Evolutionary conservation across 306 rosid genomes (phyloP), one percentile per base, ranked within the genome.

Genomic region (Amphicarpaea edgeworthii): DNA sequence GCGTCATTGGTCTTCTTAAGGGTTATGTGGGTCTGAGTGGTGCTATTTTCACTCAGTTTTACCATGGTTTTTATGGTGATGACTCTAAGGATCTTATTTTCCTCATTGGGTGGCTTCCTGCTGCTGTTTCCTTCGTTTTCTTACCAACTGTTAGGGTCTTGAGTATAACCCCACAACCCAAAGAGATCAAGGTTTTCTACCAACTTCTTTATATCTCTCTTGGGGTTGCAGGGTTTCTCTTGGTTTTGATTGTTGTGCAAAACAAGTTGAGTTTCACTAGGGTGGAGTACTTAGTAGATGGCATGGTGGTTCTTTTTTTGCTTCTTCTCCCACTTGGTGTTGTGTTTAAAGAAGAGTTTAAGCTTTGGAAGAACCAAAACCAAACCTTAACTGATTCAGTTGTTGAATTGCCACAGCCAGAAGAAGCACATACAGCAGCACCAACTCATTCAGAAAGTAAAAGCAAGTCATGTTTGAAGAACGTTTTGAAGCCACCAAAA

Each of bases 21-120:
- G 96, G 96, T 20, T 89, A 86, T 37, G 89, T 89, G 37, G 97
- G 97, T 2, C 76, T 91, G 2, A 91, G 96, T 57, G 96, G 93
- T 2, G 96, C 96, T 4, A 82, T 91, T 15, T 78, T 88, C 41
- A 85, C 89, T 1, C 93, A 90, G 59, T 61, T 90, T 3, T 87
- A 82, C 83, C 82, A 64, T 43, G 91, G 90, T 12, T 80, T 88
- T 38, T 90, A 88, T 63, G 90, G 93, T 14, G 73, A 67, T 12
- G 5, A 90, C 14, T 21, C 86, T 0, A 71, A 82, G 40, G 30
- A 86, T 76, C 85, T 90, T 11, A 87, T 87, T 23, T 49, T 90
- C 21, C 78, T 90, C 7, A 82, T 90, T 53, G 96, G 79, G 41
- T 90, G 89, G 90, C 86, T 91, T 67, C 93, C 96, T 0, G 61